Percentiles rank a stretch among this genome's conserved stretches.
phyloP scores from a whole-genome alignment of 2,329 filamentous ascomycete species.

The Parastagonospora avenae region DNA sequence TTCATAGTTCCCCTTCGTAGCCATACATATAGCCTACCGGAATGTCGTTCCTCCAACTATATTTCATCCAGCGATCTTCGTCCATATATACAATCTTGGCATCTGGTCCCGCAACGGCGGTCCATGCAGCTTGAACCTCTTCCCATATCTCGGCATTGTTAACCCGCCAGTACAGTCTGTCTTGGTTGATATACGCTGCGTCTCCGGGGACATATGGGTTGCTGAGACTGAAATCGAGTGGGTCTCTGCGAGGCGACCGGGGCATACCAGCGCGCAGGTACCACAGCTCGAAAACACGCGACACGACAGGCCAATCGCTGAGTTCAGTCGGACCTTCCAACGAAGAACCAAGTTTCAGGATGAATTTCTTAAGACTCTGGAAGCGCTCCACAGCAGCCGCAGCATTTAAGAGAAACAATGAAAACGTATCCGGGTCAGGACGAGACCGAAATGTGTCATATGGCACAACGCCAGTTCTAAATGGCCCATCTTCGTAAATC shows the following conservation, averaged over 20 bases:
- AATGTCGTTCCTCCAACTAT: background rate
- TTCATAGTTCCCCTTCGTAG: conserved; percentile 1
- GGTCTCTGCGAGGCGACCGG: background rate
- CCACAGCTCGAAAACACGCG: conserved; percentile 9
- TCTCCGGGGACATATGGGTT: background rate
- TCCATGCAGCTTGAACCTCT: conserved; percentile 6
- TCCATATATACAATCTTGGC: conserved; percentile 7
- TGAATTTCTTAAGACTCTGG: conserved; percentile 3
- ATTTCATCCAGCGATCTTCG: conserved; percentile 1
- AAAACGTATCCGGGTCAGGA: conserved; percentile 3
- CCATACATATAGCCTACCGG: background rate
- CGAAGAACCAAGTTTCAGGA: background rate
- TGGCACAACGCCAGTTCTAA: background rate
- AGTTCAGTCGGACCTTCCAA: background rate
- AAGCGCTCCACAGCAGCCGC: background rate
- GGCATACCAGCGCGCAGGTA: conserved; percentile 6
- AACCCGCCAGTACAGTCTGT: conserved; percentile 8
- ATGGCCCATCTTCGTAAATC: conserved; percentile 5
- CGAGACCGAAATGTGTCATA: background rate
- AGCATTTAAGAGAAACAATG: conserved; percentile 4
- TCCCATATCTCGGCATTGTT: conserved; percentile 2
- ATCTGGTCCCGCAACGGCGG: conserved; percentile 1
- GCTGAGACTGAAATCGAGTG: background rate
- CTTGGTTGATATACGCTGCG: background rate
- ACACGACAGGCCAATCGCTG: background rate